Percentiles rank a stretch among this genome's conserved stretches.
phyloP scores from a whole-genome alignment of 164 flowering plant species.

The Aristolochia californica region DNA sequence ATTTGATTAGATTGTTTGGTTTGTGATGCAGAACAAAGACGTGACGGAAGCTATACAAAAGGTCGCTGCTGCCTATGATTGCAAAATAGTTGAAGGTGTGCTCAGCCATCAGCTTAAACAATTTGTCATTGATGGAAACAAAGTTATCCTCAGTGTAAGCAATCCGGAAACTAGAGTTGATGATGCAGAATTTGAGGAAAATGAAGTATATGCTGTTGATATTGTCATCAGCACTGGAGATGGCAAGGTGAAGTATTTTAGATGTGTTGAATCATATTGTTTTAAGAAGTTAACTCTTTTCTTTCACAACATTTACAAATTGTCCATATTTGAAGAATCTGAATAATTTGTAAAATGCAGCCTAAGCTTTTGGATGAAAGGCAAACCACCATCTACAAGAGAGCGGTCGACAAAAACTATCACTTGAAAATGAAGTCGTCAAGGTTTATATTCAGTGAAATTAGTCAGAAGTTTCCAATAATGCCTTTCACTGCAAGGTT shows the following conservation, averaged over 20 bases:
- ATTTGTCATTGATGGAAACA: slow-evolving; percentile 95
- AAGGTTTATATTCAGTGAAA: slow-evolving; percentile 91
- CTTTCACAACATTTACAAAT: neutral
- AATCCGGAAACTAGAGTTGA: slow-evolving; percentile 82
- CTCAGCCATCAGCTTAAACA: slow-evolving; percentile 85
- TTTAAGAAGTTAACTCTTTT: too few species aligned
- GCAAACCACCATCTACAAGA: slow-evolving; percentile 85
- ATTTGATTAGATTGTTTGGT: too few species aligned
- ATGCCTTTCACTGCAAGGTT: slow-evolving; percentile 95
- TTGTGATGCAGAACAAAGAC: slow-evolving; percentile 63
- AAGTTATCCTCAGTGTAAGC: slow-evolving; percentile 63
- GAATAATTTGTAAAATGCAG: slow-evolving; percentile 31
- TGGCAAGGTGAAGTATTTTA: slow-evolving; percentile 72
- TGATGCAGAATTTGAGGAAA: slow-evolving; percentile 94
- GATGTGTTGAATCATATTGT: neutral
- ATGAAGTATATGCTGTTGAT: slow-evolving; percentile 84
- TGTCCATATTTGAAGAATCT: neutral
- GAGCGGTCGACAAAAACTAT: slow-evolving; percentile 87
- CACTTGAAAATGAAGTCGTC: slow-evolving; percentile 94
- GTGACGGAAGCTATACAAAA: slow-evolving; percentile 95
- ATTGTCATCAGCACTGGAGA: slow-evolving; percentile 93
- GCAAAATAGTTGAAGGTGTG: slow-evolving; percentile 93
- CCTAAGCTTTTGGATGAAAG: slow-evolving; percentile 88
- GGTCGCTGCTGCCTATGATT: slow-evolving; percentile 96
- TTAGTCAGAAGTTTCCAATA: slow-evolving; percentile 78